phyloP scores from a whole-genome alignment of 768 basidiomycete species.

The Amanita muscaria region DNA sequence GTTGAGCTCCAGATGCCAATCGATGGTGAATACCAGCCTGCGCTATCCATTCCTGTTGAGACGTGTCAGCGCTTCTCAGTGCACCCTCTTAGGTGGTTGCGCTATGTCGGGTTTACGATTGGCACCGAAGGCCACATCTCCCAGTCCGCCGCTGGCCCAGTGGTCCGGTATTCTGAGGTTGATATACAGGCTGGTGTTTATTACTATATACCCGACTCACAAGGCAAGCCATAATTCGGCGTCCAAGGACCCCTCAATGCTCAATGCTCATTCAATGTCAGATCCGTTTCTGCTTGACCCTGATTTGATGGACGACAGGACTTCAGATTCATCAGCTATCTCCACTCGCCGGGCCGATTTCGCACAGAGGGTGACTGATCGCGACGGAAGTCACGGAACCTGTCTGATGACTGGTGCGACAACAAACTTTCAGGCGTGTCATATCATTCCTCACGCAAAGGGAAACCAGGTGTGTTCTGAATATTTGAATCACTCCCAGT shows the following conservation, averaged over 20 bases:
- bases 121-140: slow-evolving; percentile 14
- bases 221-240: slow-evolving; percentile 11
- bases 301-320: slow-evolving; percentile 12
- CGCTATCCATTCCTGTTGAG: slow-evolving; percentile 13
- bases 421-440: slow-evolving; percentile 10
- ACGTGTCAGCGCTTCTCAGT: slow-evolving; percentile 13
- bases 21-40: slow-evolving; percentile 8
- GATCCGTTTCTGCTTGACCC: slow-evolving; percentile 12
- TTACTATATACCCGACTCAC: slow-evolving; percentile 13
- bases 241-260: slow-evolving; percentile 7
- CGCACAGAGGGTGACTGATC: slow-evolving; percentile 10
- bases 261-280: slow-evolving; percentile 11
- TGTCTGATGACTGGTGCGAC: slow-evolving; percentile 13
- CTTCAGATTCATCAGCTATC: slow-evolving; percentile 7
- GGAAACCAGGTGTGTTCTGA: slow-evolving; percentile 13
- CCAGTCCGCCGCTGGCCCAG: slow-evolving; percentile 8
- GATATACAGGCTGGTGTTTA: slow-evolving; percentile 13
- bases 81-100: slow-evolving; percentile 14
- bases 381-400: slow-evolving; percentile 10
- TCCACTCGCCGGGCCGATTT: slow-evolving; percentile 8
- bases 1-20: slow-evolving; percentile 12
- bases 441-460: slow-evolving; percentile 16
- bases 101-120: slow-evolving; percentile 14
- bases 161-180: slow-evolving; percentile 10
- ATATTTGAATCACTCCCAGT: background rate